Base-by-base conservation (phyloP, 371 early-diverging fungal species). In the Choanephora cucurbitarum region DNA sequence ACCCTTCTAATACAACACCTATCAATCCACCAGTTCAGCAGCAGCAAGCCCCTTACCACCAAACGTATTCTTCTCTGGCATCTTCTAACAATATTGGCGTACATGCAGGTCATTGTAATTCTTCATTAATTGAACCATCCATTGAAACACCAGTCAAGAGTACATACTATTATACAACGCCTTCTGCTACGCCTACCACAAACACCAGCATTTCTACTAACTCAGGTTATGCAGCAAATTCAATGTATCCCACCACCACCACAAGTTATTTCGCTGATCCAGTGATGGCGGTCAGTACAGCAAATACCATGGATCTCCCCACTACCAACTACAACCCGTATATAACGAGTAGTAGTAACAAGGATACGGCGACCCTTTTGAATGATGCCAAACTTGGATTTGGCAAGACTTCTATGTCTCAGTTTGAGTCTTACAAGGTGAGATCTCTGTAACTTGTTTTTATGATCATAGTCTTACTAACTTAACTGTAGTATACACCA, bases 21-120 rank as follows among this genome's bases (percentile, higher is more conserved):
- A 34, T 31, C 28, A 3, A 28, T 0, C 61, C 64, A 18, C 49
- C 60, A 19, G 58, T 61, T 34, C 67, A 64, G 13, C 71, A 64
- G 19, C 46, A 47, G 18, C 58, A 47, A 23, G 40, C 42, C 23
- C 43, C 43, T 18, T 40, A 40, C 10, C 19, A 15, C 18, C 43
- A 43, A 43, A 43, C 19, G 1, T 45, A 22, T 4, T 1, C 24
- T 45, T 14, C 6, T 14, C 6, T 23, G 3, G 23, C 21, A 24
- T 7, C 22, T 8, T 45, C 22, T 5, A 47, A 6, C 33, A 41
- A 39, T 41, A 15, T 31, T 28, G 31, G 22, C 34, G 44, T 39
- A 14, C 50, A 46, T 28, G 53, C 43, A 15, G 52, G 43, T 52
- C 46, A 53, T 43, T 53, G 53, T 59, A 59, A 52, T 17, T 52